These are phyloP conservation scores for Irpex sp. DNA, from an alignment of 1,284 basidiomycete genomes.

Conservation along the genomic window DNA sequence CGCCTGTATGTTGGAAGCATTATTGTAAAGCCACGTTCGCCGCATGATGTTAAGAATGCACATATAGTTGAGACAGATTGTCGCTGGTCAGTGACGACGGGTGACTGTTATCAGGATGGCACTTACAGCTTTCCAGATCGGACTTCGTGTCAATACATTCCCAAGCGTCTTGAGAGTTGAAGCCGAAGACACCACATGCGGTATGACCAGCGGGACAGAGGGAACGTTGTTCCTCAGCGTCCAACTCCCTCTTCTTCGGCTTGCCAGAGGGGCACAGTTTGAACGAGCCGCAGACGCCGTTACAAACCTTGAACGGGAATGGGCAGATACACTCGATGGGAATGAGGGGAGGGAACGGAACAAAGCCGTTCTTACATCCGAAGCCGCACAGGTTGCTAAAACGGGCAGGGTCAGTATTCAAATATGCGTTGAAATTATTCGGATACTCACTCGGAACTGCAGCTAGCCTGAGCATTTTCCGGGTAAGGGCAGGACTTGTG, in stretches of 20 bases:
- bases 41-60: not conserved
- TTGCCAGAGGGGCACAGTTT: constrained; percentile 8
- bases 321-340: constrained; percentile 38
- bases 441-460: constrained; percentile 15
- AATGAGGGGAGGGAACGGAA: constrained; percentile 27
- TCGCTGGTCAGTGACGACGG: not conserved
- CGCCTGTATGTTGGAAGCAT: constrained; percentile 32
- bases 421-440: not conserved
- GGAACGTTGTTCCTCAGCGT: constrained; percentile 17
- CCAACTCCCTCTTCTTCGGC: constrained; percentile 23
- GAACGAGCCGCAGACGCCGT: constrained; percentile 40
- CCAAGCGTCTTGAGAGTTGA: constrained; percentile 32
- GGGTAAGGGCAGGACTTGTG: constrained; percentile 33
- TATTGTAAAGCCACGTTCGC: too few relatives aligned
- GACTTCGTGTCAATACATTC: constrained; percentile 44
- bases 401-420: not conserved
- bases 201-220: constrained; percentile 27
- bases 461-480: constrained; percentile 11
- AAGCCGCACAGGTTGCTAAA: constrained; percentile 39
- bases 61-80: not conserved
- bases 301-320: constrained; percentile 39
- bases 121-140: constrained; percentile 53
- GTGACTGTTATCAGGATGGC: not conserved
- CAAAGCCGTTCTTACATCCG: constrained; percentile 40
- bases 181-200: constrained; percentile 39